Evolutionary conservation across 2,329 filamentous ascomycete genomes (phyloP).

Genomic region (Pyrenophora teres): DNA sequence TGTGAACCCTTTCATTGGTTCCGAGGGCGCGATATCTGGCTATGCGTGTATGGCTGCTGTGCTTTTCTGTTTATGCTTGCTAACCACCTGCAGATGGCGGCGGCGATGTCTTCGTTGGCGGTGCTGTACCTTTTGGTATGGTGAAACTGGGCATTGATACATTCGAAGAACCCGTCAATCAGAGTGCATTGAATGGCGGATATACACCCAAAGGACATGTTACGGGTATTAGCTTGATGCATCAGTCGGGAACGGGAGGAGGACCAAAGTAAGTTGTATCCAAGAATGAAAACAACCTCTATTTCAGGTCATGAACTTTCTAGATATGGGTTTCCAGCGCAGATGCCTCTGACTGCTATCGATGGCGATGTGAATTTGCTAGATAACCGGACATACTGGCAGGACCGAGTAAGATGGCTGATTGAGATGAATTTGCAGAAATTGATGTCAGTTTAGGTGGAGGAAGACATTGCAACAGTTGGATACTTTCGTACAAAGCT

Average conservation of each 20-base stretch:
- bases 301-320: no score
- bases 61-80: background rate
- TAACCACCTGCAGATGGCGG: conserved; percentile 40
- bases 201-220: conserved; percentile 49
- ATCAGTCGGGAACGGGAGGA: conserved; percentile 46
- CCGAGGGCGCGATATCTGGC: conserved; percentile 52
- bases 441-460: conserved; percentile 20
- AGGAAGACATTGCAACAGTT: conserved; percentile 41
- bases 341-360: conserved; percentile 50
- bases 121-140: conserved; percentile 47
- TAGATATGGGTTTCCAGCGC: conserved; percentile 45
- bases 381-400: conserved; percentile 51
- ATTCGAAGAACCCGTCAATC: conserved; percentile 43
- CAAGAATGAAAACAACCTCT: no score
- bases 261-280: conserved; percentile 35
- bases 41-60: conserved; percentile 35
- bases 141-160: conserved; percentile 50
- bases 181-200: conserved; percentile 48
- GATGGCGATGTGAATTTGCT: conserved; percentile 49
- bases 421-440: background rate
- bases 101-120: conserved; percentile 49
- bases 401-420: conserved; percentile 36
- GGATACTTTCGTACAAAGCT: conserved; percentile 46
- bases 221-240: conserved; percentile 48
- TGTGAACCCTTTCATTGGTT: conserved; percentile 55